phyloP scores from a whole-genome alignment of 2,329 filamentous ascomycete species.

The Keithomyces neogunnii region DNA sequence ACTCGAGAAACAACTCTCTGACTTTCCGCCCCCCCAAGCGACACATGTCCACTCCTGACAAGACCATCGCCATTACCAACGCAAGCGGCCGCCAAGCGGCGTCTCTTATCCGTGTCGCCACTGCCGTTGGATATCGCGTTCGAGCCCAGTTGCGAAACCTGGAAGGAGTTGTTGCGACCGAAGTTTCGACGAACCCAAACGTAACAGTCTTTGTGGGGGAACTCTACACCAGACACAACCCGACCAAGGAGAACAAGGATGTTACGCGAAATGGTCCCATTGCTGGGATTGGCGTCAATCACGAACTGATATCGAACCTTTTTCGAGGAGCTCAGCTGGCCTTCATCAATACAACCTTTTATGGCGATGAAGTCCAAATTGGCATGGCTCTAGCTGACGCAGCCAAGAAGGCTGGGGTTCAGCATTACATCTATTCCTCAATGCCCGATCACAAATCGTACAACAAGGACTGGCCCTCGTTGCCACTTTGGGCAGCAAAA shows the following conservation, averaged over 20 bases:
- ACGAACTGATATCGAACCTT: slow-evolving; percentile 63
- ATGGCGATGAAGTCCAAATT: slow-evolving; percentile 87
- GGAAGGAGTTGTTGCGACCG: slow-evolving; percentile 79
- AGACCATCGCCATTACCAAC: slow-evolving; percentile 91
- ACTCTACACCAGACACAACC: slow-evolving; percentile 48
- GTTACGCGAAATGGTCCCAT: slow-evolving; percentile 62
- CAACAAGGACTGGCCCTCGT: slow-evolving; percentile 65
- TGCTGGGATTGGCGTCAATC: slow-evolving; percentile 59
- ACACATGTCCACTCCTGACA: slow-evolving; percentile 52
- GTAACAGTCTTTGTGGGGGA: slow-evolving; percentile 58
- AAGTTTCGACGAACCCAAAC: slow-evolving; percentile 74
- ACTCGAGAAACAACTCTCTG: slow-evolving; percentile 49
- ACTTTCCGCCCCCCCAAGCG: slow-evolving; percentile 54
- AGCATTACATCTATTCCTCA: slow-evolving; percentile 92
- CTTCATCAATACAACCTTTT: slow-evolving; percentile 97
- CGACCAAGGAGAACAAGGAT: slow-evolving; percentile 43
- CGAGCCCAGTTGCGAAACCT: slow-evolving; percentile 84
- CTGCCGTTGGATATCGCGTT: slow-evolving; percentile 87
- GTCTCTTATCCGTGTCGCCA: slow-evolving; percentile 87
- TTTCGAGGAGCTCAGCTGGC: slow-evolving; percentile 81
- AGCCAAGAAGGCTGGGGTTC: slow-evolving; percentile 73
- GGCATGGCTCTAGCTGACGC: slow-evolving; percentile 83
- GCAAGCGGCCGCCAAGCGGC: slow-evolving; percentile 92
- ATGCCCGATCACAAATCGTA: slow-evolving; percentile 92
- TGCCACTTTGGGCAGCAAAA: slow-evolving; percentile 89